Evolutionary conservation across 2,329 filamentous ascomycete genomes (phyloP), one percentile per base, ranked within the genome.

Genomic region (Ciborinia camelliae): DNA sequence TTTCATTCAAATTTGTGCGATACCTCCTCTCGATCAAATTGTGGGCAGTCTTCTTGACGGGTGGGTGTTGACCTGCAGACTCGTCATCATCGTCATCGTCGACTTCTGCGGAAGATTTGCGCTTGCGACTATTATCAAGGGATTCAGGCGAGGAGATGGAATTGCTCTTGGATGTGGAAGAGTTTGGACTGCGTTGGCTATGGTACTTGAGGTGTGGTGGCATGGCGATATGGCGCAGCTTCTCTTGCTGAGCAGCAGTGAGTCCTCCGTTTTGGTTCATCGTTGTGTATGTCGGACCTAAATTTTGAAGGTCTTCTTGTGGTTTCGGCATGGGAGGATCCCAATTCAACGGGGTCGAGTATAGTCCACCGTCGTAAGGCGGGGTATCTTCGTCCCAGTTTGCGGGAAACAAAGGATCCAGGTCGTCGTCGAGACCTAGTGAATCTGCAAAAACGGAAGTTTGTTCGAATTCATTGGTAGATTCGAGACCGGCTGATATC

Each of bases 21-120:
- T 98, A 98, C 70, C 94, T 83, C 82, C 97, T 98, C 79, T 98
- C 94, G 68, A 98, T 97, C 84, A 98, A 95, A 77, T 97, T 98
- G 78, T 98, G 94, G 2, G 94, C 92, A 39, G 93, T 96, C 82
- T 97, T 97, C 82, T 97, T 97, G 65, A 81, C 80, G 32, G 79
- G 83, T 59, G 75, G 82, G 73, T 82, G 87, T 71, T 81, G 84
- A 70, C 82, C 83, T 59, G 85, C 77, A 37, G 82, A 78, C 53
- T 86, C 81, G 15, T 88, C 85, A 57, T 86, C 84, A n/a, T 86
- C 83, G 3, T 85, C 81, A 28, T 86, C 82, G 6, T 83, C 81
- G 18, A 77, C 77, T 50, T 76, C 73, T n/a, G 86, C 84, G 0
- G 87, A 87, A 0, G 86, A 85, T 78, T 92, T 92, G 70, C 90